Conservation (phyloP, 139 green algal genomes). For the Chlamydomonas incerta region DNA sequence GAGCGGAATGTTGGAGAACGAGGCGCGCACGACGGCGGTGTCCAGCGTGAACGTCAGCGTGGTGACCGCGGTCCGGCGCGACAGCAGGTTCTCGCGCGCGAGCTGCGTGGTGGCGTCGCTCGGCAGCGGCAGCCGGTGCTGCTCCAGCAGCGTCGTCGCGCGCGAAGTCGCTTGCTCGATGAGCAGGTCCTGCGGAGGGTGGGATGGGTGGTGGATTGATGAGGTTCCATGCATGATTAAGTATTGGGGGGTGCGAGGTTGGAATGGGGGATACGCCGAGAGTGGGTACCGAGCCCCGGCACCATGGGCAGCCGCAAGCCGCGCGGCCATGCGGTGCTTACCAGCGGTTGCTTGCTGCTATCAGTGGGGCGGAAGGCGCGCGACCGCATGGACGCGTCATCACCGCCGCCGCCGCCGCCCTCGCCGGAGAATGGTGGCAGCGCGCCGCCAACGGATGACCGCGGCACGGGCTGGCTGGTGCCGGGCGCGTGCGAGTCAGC, state of each 20-base stretch:
- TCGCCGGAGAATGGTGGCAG: too few relatives aligned
- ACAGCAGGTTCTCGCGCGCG: conserved; percentile 8
- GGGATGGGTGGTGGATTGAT: too few relatives aligned
- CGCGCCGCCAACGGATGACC: too few relatives aligned
- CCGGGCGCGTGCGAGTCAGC: not conserved
- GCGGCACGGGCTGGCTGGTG: too few relatives aligned
- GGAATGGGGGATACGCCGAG: too few relatives aligned
- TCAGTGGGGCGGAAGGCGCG: not conserved
- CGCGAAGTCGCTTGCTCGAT: conserved; percentile 46
- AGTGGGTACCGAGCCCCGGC: too few relatives aligned
- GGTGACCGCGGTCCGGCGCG: conserved; percentile 37
- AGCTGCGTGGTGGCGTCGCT: not conserved
- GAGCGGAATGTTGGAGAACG: conserved; percentile 80
- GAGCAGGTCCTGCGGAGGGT: conserved; percentile 48
- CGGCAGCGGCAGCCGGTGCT: conserved; percentile 43
- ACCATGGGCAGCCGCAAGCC: too few relatives aligned
- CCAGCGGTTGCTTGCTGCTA: not conserved
- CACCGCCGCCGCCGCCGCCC: too few relatives aligned
- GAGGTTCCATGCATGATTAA: too few relatives aligned
- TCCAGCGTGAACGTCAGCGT: conserved; percentile 62
- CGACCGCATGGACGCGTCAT: not conserved
- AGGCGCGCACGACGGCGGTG: conserved; percentile 58
- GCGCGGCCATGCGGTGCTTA: not conserved
- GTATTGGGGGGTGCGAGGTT: too few relatives aligned
- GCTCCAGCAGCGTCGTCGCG: conserved; percentile 45